Evolutionary conservation across 768 basidiomycete species (phyloP), one percentile per base, ranked within the genome.

Genomic region (Lactarius psammicola): DNA sequence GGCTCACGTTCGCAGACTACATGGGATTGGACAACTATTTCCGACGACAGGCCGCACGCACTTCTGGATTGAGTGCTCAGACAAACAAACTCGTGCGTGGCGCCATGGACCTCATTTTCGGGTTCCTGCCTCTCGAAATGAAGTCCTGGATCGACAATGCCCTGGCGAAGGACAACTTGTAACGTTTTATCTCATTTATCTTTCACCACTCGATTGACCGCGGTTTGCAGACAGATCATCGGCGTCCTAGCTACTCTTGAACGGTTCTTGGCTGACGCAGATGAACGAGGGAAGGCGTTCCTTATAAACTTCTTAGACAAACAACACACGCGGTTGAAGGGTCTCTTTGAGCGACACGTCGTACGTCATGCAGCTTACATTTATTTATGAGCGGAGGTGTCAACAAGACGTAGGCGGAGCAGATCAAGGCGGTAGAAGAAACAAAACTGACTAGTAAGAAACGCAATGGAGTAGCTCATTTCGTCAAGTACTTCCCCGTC

Each of bases 1-100:
- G 87, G 20, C 82, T 94, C 17, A 97, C 96, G 1, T 98, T 94
- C 75, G 96, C 96, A 17, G 96, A 98, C 77, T 94, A 96, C 71
- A 92, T 94, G 86, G 87, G 87, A 54, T 79, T 98, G 65, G 96
- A 98, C 74, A 93, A 87, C 66, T 98, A 97, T 76, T 97, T 97
- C 80, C 84, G 93, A 30, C 80, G 96, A 56, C 93, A 98, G 73
- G 96, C 96, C n/a, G 81, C 88, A 7, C 82, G 92, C 31, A 80
- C 85, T 59, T 82, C 81, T 31, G 84, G 86, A 33, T 80, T 95
- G 53, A 86, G 85, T 65, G 81, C 82, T 61, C 77, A 85, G 8
- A 94, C 94, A 31, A 73, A 80, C 65, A 95, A 95, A 77, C 83
- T 95, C 10, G 84, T 95, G 34, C 86, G 93, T 23, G 88, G 88